Evolutionary conservation across 192 early-diverging fungal genomes (phyloP).

Genomic region (Entomortierella parvispora): DNA sequence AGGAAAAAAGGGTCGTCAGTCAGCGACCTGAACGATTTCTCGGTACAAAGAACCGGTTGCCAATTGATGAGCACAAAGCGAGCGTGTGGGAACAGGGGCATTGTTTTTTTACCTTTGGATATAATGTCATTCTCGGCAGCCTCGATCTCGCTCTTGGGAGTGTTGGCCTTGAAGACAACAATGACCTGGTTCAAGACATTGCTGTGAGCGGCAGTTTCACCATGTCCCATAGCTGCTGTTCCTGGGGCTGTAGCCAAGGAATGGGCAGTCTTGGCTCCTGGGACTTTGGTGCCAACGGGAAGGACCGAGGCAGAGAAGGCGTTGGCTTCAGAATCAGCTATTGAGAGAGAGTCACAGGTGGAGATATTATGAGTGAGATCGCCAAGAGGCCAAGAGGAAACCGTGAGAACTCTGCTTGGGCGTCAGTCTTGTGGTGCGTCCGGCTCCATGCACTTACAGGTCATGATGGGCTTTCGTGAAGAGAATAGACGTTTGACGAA

Average conservation of each 20-base stretch:
- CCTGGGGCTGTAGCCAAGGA: not conserved
- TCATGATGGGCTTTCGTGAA: too few relatives aligned
- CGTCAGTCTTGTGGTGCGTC: too few relatives aligned
- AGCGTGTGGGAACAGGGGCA: not conserved
- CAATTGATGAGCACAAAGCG: not conserved
- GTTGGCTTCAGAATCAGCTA: not conserved
- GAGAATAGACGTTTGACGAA: too few relatives aligned
- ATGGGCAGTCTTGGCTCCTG: slow-evolving; percentile 5
- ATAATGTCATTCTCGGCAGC: slow-evolving; percentile 16
- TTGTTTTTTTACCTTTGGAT: slow-evolving; percentile 14
- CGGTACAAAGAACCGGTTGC: not conserved
- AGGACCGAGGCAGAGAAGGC: slow-evolving; percentile 15
- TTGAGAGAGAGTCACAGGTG: too few relatives aligned
- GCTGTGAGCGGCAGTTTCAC: not conserved
- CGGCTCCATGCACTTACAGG: too few relatives aligned
- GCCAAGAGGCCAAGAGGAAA: too few relatives aligned
- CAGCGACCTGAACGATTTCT: not conserved
- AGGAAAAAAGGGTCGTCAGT: not conserved
- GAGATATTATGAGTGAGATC: too few relatives aligned
- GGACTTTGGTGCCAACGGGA: slow-evolving; percentile 1
- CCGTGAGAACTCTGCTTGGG: too few relatives aligned
- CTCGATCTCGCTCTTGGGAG: slow-evolving; percentile 48
- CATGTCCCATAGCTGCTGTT: not conserved
- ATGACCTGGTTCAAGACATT: slow-evolving; percentile 42
- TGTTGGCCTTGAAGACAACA: slow-evolving; percentile 66